Evolutionary conservation across 1,284 basidiomycete genomes (phyloP), one percentile per base, ranked within the genome.

Genomic region (Cryptococcus sp.): DNA sequence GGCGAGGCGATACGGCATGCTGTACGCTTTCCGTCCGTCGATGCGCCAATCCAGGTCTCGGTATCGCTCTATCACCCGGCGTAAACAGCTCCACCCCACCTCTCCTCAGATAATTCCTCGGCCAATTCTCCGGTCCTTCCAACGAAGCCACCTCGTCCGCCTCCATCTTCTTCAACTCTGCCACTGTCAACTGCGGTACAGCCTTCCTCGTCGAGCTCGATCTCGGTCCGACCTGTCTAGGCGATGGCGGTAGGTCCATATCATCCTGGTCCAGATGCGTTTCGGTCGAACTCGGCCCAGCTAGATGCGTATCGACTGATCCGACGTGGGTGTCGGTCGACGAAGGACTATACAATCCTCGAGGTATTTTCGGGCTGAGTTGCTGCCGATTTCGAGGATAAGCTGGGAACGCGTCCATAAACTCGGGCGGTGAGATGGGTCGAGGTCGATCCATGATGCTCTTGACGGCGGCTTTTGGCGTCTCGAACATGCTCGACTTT

Each of bases 341-440:
- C 5, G 21, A 14, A 23, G 35, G 21, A n/a, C 37, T 19, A 19
- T 16, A 19, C 22, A 18, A 32, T 16, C 24, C 12, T 34, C n/a
- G 31, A n/a, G 26, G 9, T 23, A 22, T 25, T 24, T 38, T 31
- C 18, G 48, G 35, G 16, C 42, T 11, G 39, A 48, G 25, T n/a
- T n/a, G n/a, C 43, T 54, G 52, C 38, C 33, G 33, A 26, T 16
- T 31, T 25, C n/a, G 28, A 2, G 18, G 49, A 18, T 43, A 51
- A 48, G 36, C 25, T 7, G 52, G 54, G 43, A 55, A 52, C 1
- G 53, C 43, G 18, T 54, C 44, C 11, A 37, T 39, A 43, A 54
- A 61, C 22, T 60, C 55, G 3, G 60, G 58, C 9, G 61, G 46
- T 14, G 58, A 48, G 23, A 63, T 44, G 2, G 63, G 63, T 50